Evolutionary conservation across 495 filamentous ascomycete genomes (phyloP), one percentile per base, ranked within the genome.

Genomic region (Talaromyces wortmannii): DNA sequence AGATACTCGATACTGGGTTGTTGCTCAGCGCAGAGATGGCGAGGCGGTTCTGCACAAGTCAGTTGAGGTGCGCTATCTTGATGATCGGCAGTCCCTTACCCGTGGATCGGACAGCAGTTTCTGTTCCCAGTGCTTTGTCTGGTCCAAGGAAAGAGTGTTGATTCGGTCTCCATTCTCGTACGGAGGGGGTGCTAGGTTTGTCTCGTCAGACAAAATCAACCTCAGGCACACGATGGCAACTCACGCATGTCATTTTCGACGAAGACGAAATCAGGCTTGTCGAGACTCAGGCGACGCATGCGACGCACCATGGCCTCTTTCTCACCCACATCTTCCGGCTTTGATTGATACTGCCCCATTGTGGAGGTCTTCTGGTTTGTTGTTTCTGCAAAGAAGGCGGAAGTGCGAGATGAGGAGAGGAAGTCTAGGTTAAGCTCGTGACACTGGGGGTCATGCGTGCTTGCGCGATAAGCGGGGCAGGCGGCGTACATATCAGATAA

Each of bases 1-100:
- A 73, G 55, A 83, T 64, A 4, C 69, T 70, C 51, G 75, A 78
- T 23, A 83, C 67, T 53, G 83, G 73, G 53, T 79, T 78, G 5
- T 74, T 69, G 59, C 76, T 79, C 48, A 92, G 73, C 32, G 85
- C 86, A 6, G 83, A 81, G 45, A 90, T 76, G 8, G 87, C 88
- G 23, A 92, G 81, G 10, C 79, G 79, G 63, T 83, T 83, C 78
- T 82, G 4, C 16, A 16, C 13, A 36, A 17, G 42, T 42, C 17
- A 46, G 50, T 11, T 43, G 12, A 17, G 31, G 16, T 57, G 18
- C 3, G 30, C 7, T 18, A 49, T 13, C 16, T 36, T 12, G 11
- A 48, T 16, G 33, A 8, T 32, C 46, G 42, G 15, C 47, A 16
- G 5, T 51, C 30, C 49, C 58, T 10, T 50, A 67, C 64, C 57